Conservation (phyloP, 164 flowering plant species). For the Saururus chinensis region DNA sequence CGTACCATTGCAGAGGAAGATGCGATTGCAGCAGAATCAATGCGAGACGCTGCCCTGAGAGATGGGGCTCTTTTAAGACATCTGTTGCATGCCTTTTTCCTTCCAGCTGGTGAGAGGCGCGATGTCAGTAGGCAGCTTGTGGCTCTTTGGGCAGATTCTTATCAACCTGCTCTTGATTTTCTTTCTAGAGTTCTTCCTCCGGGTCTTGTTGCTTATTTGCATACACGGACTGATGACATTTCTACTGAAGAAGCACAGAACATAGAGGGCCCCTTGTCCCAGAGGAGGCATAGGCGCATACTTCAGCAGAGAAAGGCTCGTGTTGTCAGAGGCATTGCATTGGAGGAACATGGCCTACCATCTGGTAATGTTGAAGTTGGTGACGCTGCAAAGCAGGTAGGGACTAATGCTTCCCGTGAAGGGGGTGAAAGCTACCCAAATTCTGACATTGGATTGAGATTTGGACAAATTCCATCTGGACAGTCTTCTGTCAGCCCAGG, state of each 20-base stretch:
- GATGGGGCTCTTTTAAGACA: slow-evolving; percentile 96
- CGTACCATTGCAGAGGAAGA: slow-evolving; percentile 99
- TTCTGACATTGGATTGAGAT: slow-evolving; percentile 22
- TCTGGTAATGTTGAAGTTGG: slow-evolving; percentile 34
- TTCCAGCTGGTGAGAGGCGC: slow-evolving; percentile 89
- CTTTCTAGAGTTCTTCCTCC: slow-evolving; percentile 92
- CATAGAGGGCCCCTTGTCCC: slow-evolving; percentile 47
- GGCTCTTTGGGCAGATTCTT: slow-evolving; percentile 99
- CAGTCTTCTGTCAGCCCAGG: slow-evolving; percentile 27
- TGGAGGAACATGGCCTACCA: slow-evolving; percentile 40
- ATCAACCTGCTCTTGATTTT: slow-evolving; percentile 92
- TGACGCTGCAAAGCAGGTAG: slow-evolving; percentile 31
- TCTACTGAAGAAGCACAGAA: slow-evolving; percentile 42
- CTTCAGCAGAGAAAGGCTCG: slow-evolving; percentile 82
- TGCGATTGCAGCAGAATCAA: slow-evolving; percentile 99
- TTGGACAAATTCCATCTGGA: slow-evolving; percentile 28
- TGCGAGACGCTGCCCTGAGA: slow-evolving; percentile 98
- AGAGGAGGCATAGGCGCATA: slow-evolving; percentile 72
- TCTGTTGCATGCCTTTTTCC: slow-evolving; percentile 82
- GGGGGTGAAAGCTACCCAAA: slow-evolving; percentile 31
- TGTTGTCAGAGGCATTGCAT: slow-evolving; percentile 30
- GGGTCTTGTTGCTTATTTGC: slow-evolving; percentile 98
- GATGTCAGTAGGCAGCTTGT: slow-evolving; percentile 98
- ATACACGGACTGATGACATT: slow-evolving; percentile 60
- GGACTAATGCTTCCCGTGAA: slow-evolving; percentile 23